phyloP scores from a whole-genome alignment of 345 rosid genomes.

The Cardiospermum halicacabum region DNA sequence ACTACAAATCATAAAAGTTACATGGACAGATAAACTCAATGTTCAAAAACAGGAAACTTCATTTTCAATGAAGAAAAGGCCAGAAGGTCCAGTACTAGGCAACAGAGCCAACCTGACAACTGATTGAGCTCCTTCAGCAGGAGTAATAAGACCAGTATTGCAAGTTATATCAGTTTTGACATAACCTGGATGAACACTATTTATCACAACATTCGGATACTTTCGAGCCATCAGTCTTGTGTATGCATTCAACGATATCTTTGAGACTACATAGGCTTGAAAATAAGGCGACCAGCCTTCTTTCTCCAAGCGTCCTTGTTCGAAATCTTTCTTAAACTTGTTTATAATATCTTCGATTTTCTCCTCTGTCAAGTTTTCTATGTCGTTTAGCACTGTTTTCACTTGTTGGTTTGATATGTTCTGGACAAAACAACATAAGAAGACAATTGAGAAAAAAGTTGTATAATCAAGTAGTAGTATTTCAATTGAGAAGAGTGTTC shows the following conservation, averaged over 20 bases:
- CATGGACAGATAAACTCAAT: too few relatives aligned
- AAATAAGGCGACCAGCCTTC: slow-evolving; percentile 29
- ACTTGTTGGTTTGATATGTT: slow-evolving; percentile 19
- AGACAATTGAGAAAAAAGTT: not conserved
- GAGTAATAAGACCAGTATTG: slow-evolving; percentile 21
- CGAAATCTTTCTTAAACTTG: slow-evolving; percentile 24
- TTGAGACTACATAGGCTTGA: slow-evolving; percentile 26
- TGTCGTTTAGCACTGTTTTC: slow-evolving; percentile 21
- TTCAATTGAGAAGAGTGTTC: not conserved
- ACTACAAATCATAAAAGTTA: too few relatives aligned
- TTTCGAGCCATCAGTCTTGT: slow-evolving; percentile 34
- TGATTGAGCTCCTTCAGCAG: slow-evolving; percentile 31
- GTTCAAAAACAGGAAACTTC: too few relatives aligned
- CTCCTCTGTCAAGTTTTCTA: slow-evolving; percentile 24
- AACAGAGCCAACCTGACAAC: slow-evolving; percentile 24
- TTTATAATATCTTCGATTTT: slow-evolving; percentile 26
- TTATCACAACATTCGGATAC: slow-evolving; percentile 20
- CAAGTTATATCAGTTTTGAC: slow-evolving; percentile 28
- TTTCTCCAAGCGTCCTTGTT: slow-evolving; percentile 20
- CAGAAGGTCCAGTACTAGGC: too few relatives aligned
- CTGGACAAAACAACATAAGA: slow-evolving; percentile 15
- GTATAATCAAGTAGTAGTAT: too few relatives aligned
- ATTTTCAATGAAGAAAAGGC: too few relatives aligned
- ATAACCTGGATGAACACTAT: slow-evolving; percentile 33
- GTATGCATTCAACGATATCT: slow-evolving; percentile 30